Conservation (phyloP, 2,329 filamentous ascomycete species). For the Cucurbitaria berberidis region DNA sequence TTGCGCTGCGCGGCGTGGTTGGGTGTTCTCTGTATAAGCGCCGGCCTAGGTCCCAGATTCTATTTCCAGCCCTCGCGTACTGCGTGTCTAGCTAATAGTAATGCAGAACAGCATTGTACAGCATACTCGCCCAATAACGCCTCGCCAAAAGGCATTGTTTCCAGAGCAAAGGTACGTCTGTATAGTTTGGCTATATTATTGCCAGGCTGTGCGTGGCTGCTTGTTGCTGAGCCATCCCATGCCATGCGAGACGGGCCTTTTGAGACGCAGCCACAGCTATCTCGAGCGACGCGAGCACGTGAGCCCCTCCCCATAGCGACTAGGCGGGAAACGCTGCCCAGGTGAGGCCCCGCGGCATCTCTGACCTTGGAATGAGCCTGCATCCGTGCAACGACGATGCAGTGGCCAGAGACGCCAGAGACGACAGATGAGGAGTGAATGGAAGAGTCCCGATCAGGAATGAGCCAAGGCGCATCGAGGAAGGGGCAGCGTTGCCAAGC, state of each 20-base stretch:
- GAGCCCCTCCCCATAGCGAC: too few relatives aligned
- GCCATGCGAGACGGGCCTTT: conserved; percentile 8
- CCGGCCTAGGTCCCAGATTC: conserved; percentile 36
- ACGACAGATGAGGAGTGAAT: not conserved
- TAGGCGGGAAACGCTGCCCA: too few relatives aligned
- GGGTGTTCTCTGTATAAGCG: conserved; percentile 40
- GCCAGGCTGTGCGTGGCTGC: conserved; percentile 9
- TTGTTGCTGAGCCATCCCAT: conserved; percentile 5
- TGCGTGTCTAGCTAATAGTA: conserved; percentile 33
- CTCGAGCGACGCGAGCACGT: not conserved
- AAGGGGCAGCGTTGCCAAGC: conserved; percentile 20
- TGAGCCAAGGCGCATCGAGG: too few relatives aligned
- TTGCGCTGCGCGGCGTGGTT: conserved; percentile 36
- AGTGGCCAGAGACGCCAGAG: too few relatives aligned
- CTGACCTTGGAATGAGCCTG: not conserved
- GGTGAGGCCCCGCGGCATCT: too few relatives aligned
- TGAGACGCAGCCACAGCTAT: conserved; percentile 1
- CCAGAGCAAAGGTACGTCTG: too few relatives aligned
- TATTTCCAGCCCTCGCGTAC: conserved; percentile 38
- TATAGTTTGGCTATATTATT: too few relatives aligned
- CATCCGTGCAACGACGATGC: not conserved
- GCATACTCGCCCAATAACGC: conserved; percentile 37
- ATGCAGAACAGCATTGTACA: conserved; percentile 23
- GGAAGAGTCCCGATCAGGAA: not conserved
- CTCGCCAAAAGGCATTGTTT: conserved; percentile 11